Evolutionary conservation across 306 rosid genomes (phyloP), one percentile per base, ranked within the genome.

Genomic region (Comarum palustre): DNA sequence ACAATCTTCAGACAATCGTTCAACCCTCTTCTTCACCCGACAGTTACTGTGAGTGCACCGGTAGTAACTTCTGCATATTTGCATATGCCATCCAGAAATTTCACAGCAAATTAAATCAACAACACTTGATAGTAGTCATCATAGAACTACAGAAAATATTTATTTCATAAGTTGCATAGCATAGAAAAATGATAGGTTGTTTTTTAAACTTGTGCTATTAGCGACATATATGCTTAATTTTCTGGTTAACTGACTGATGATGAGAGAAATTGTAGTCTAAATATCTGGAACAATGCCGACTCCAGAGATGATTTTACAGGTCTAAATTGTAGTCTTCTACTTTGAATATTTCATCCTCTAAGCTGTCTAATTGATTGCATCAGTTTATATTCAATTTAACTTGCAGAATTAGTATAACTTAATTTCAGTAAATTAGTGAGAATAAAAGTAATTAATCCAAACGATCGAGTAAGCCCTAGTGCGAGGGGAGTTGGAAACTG

Each of bases 1-100:
- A 79, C 98, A 94, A 79, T 94, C 98, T 79, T 94, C 98, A 1
- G 98, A 91, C 68, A 94, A 86, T 61, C 98, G 71, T 80, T 94
- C 98, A 65, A 94, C 96, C 68, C 98, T 86, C 85, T 94, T 94
- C 89, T 94, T 94, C 85, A 94, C 97, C 19, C 97, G 88, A 47
- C 98, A 94, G 75, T 91, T 91, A 78, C 45, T 94, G 51, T 94
- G 96, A 6, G 98, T 94, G 81, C 98, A 94, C 1, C 98, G 96
- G 46, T 94, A 94, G 73, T 94, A 94, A 74, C 96, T 94, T 82
- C 99, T 94, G 88, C 67, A 38, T 36, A 52, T 13, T 16, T 4
- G 4, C 6, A 36, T 25, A 2, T 20, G 51, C 20, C 60, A 69
- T 34, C 6, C 50, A 63, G 47, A 61, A 31, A 15, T 34, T 61